Conservation (phyloP, 306 rosid genomes). For the Vigna unguiculata region DNA sequence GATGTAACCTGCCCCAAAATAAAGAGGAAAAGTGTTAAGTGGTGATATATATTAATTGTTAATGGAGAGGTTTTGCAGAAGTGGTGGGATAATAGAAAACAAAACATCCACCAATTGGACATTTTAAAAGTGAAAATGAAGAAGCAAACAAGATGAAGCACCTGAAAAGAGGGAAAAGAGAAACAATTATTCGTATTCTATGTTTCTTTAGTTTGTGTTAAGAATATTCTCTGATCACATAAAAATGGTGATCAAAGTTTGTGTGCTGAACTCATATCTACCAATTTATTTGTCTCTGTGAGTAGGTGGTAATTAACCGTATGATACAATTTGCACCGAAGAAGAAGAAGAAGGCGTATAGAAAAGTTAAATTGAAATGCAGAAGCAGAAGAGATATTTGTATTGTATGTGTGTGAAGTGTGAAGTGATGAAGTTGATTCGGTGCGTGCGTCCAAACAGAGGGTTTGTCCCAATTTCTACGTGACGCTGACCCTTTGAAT, state of each 20-base stretch:
- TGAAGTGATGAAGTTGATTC: not conserved
- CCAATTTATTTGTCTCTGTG: too few relatives aligned
- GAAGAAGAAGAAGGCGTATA: too few relatives aligned
- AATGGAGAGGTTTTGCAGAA: slow-evolving; percentile 34
- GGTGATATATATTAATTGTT: slow-evolving; percentile 5
- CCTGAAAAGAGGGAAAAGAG: not conserved
- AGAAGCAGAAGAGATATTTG: not conserved
- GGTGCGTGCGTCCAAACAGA: not conserved
- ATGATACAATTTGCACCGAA: too few relatives aligned
- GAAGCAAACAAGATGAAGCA: not conserved
- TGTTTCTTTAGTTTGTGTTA: too few relatives aligned
- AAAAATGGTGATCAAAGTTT: too few relatives aligned
- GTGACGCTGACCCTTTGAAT: slow-evolving; percentile 55
- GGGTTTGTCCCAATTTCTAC: slow-evolving; percentile 40
- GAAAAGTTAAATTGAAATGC: too few relatives aligned
- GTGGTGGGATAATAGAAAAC: slow-evolving; percentile 19
- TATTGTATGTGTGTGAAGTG: not conserved
- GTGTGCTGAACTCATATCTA: too few relatives aligned
- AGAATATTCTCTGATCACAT: too few relatives aligned
- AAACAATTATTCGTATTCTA: not conserved
- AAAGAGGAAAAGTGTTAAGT: slow-evolving; percentile 10
- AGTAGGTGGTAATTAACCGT: too few relatives aligned
- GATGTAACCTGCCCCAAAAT: slow-evolving; percentile 47
- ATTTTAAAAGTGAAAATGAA: slow-evolving; percentile 5
- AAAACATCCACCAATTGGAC: slow-evolving; percentile 25